A percentile compares a stretch with the other conserved stretches of the same genome.
These are phyloP conservation scores for Paxillus ammoniavirescens DNA, from an alignment of 768 basidiomycete species.

Conservation along the genomic window DNA sequence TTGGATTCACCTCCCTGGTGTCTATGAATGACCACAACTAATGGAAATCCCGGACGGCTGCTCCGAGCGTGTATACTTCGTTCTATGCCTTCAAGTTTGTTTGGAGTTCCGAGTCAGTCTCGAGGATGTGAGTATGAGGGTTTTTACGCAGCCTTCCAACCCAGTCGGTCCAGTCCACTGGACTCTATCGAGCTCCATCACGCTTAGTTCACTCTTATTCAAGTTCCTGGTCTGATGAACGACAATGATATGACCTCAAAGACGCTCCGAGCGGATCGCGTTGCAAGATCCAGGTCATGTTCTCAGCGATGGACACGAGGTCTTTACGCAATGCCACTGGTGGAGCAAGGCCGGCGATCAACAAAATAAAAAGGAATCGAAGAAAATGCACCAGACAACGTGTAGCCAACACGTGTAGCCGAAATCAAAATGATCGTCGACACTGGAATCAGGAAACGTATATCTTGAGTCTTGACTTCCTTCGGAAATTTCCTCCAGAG, in stretches of 20 bases:
- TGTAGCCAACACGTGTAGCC: constrained; percentile 37
- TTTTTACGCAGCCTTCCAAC: no score
- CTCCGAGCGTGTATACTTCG: no score
- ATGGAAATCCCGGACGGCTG: no score
- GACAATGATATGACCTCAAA: not conserved
- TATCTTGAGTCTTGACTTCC: constrained; percentile 30
- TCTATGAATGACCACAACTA: no score
- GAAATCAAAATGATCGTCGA: constrained; percentile 19
- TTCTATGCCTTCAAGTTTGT: no score
- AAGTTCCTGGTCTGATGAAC: no score
- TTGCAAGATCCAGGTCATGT: constrained; percentile 3
- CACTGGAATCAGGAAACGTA: constrained; percentile 26
- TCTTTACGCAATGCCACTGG: constrained; percentile 27
- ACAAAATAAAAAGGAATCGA: constrained; percentile 16
- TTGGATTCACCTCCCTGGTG: no score
- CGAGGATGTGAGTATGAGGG: no score
- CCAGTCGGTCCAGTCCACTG: no score
- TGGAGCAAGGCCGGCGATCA: constrained; percentile 12
- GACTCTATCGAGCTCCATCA: no score
- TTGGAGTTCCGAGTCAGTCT: no score
- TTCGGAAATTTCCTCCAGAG: constrained; percentile 35
- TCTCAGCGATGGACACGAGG: constrained; percentile 11
- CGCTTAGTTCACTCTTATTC: no score
- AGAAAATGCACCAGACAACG: constrained; percentile 20
- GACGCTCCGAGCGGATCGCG: not conserved